Base-by-base conservation (phyloP, 2,329 filamentous ascomycete species). In the Leptoxyphium fumago region DNA sequence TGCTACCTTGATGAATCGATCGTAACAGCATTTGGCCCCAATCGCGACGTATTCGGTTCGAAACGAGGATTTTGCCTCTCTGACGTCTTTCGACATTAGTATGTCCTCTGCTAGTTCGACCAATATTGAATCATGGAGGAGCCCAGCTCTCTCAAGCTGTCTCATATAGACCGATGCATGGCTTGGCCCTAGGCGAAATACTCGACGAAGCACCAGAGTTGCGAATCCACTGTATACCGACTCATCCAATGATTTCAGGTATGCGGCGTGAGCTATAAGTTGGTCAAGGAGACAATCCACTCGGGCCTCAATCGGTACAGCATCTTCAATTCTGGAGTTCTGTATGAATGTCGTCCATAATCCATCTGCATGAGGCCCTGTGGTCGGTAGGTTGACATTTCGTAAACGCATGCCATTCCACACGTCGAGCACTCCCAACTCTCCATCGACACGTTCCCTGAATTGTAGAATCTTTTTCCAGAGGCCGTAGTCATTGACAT, bases 331-430 rank as follows among this genome's bases (percentile, higher is more conserved):
- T 9, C 15, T 50, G n/a, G 61, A 58, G 28, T 62, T 50, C 42
- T 61, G 58, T 39, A 73, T 48, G 40, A 74, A 66, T 0, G 59
- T 63, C 0, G 55, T 54, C 72, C 72, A 74, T 6, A 75, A 47
- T 10, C 55, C 55, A 8, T 63, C 55, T 14, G 68, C 65, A 4
- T 64, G 50, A n/a, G 47, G 43, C 14, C 65, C 63, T 10, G 51
- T 48, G 2, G 53, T 59, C 11, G 70, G 69, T 10, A 74, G 48
- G 17, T 58, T 51, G 18, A 70, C 52, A 2, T 55, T 51, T 18
- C 61, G 55, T 10, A 50, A 42, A 10, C 51, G 56, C 56, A 66
- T 62, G 39, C 57, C 63, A 29, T 60, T 48, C 67, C 69, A 74
- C 5, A 71, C 60, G 6, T 61, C 56, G n/a, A 51, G 40, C 5